Evolutionary conservation across 2,329 filamentous ascomycete species (phyloP).

Genomic region (Apiospora hydei): DNA sequence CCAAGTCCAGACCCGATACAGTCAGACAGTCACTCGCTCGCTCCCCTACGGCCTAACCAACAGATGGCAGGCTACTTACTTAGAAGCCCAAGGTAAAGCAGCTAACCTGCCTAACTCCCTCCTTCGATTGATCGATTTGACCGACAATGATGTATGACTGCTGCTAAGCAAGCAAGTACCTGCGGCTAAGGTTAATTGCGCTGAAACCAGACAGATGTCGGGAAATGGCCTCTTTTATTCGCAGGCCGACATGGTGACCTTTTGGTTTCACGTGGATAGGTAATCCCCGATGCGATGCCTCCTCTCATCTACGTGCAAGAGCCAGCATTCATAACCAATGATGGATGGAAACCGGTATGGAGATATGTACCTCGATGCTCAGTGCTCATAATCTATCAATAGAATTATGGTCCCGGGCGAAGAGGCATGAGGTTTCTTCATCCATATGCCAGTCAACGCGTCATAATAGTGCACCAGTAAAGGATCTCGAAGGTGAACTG

Average conservation of each 20-base stretch:
- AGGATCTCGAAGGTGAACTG: slow-evolving; percentile 5
- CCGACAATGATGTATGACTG: neutral
- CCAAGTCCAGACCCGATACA: neutral
- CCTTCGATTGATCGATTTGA: slow-evolving; percentile 18
- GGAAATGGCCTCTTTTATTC: neutral
- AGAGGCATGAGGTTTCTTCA: neutral
- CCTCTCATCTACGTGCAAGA: neutral
- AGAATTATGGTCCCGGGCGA: neutral
- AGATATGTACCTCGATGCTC: neutral
- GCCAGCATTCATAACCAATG: neutral
- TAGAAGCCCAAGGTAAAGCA: too few species aligned
- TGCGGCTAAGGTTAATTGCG: slow-evolving; percentile 5
- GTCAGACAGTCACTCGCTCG: neutral
- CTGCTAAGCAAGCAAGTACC: neutral
- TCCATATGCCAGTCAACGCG: slow-evolving; percentile 1
- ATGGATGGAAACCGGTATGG: neutral
- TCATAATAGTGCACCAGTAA: slow-evolving; percentile 15
- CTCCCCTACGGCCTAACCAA: neutral
- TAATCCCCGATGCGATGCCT: neutral
- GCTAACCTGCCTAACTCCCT: neutral
- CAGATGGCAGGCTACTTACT: neutral
- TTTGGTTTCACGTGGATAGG: slow-evolving; percentile 6
- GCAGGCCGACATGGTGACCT: neutral
- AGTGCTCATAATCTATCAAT: neutral
- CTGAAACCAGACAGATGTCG: slow-evolving; percentile 4